These are phyloP conservation scores for Yarrowia sp. DNA, from an alignment of 805 yeast genomes.

Conservation along the genomic window DNA sequence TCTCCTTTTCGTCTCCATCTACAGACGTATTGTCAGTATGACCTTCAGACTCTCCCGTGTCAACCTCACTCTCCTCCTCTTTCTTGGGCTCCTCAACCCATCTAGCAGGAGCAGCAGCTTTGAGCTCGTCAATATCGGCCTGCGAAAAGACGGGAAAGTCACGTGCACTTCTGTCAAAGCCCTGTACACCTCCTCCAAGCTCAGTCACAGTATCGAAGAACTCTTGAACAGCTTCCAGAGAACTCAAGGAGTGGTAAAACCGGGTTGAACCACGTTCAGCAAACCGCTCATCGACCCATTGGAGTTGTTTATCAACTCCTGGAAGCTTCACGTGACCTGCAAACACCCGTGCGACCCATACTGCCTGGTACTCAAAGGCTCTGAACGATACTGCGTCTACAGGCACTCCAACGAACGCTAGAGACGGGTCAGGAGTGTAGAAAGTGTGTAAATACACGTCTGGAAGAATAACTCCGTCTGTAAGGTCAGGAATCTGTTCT, in stretches of 20 bases:
- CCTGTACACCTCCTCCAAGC: conserved; percentile 7
- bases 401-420: conserved; percentile 57
- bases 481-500: conserved; percentile 39
- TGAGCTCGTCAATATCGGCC: neutral
- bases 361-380: conserved; percentile 20
- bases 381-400: conserved; percentile 9
- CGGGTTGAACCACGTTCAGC: neutral
- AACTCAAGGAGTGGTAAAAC: conserved; percentile 1
- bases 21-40: conserved; percentile 1
- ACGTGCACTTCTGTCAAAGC: neutral
- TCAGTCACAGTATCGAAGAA: neutral
- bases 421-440: conserved; percentile 57
- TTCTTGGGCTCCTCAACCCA: neutral
- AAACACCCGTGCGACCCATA: neutral
- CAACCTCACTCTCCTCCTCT: neutral
- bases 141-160: conserved; percentile 6
- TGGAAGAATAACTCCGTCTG: conserved; percentile 50
- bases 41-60: neutral
- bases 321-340: neutral
- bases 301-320: neutral
- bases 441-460: conserved; percentile 40
- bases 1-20: conserved; percentile 1
- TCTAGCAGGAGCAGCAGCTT: conserved; percentile 16
- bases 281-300: neutral
- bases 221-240: neutral